These are phyloP conservation scores for Craterostigma plantagineum DNA, from an alignment of 257 asterid species.

Conservation along the genomic window DNA sequence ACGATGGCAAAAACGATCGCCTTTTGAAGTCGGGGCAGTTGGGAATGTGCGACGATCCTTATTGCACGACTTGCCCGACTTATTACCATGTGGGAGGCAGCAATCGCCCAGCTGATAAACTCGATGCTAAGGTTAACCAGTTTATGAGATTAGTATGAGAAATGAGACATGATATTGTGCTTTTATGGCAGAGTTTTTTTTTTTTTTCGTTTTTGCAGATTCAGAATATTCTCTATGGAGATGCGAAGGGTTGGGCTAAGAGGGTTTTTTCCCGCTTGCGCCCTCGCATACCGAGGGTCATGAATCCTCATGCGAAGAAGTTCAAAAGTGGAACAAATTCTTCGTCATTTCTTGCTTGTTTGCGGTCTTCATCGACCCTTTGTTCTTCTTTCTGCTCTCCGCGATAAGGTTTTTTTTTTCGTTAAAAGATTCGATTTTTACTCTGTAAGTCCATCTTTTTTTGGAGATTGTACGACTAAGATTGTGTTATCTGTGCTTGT, in stretches of 20 bases:
- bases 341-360: slow-evolving; percentile 44
- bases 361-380: slow-evolving; percentile 63
- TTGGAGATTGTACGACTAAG: background rate
- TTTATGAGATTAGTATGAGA: background rate
- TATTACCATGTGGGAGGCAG: slow-evolving; percentile 17
- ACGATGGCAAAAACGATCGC: slow-evolving; percentile 43
- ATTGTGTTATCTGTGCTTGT: slow-evolving; percentile 4
- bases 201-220: slow-evolving; percentile 25
- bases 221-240: slow-evolving; percentile 44
- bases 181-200: background rate
- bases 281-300: slow-evolving; percentile 50
- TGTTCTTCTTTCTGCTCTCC: slow-evolving; percentile 57
- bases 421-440: background rate
- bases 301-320: slow-evolving; percentile 67
- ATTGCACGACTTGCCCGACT: slow-evolving; percentile 88
- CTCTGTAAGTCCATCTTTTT: background rate
- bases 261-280: slow-evolving; percentile 21
- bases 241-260: slow-evolving; percentile 55
- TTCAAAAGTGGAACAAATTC: slow-evolving; percentile 68
- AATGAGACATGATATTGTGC: too few species aligned
- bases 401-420: slow-evolving; percentile 32
- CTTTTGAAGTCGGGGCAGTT: slow-evolving; percentile 75
- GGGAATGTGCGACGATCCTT: slow-evolving; percentile 90
- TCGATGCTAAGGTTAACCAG: slow-evolving; percentile 54
- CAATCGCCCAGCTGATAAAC: slow-evolving; percentile 5